Conservation (phyloP, 441 rosid species). For the Lepidium campestre region DNA sequence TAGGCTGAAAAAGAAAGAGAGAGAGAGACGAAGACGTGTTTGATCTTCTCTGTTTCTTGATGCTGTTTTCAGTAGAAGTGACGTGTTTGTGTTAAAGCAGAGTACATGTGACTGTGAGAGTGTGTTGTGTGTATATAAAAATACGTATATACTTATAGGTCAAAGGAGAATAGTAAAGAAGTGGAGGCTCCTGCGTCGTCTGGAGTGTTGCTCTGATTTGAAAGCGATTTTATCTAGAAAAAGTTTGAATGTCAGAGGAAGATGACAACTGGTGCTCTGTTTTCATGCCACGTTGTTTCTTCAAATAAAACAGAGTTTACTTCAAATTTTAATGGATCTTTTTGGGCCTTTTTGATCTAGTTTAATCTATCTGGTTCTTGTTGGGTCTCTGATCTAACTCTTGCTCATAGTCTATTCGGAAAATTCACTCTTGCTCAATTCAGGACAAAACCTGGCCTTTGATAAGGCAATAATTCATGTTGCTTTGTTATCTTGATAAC, state of each 20-base stretch:
- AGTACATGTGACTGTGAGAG: slow-evolving; percentile 12
- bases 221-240: slow-evolving; percentile 11
- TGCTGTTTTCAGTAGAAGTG: slow-evolving; percentile 5
- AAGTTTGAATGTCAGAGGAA: neutral
- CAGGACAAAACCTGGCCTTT: too few relatives aligned
- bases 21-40: slow-evolving; percentile 16
- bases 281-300: slow-evolving; percentile 14
- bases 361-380: neutral
- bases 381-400: neutral
- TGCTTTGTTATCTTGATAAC: too few relatives aligned
- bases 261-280: slow-evolving; percentile 20
- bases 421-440: too few relatives aligned
- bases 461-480: too few relatives aligned
- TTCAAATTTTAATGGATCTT: too few relatives aligned
- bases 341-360: too few relatives aligned
- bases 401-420: too few relatives aligned
- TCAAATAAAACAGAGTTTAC: neutral
- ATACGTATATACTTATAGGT: neutral
- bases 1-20: neutral
- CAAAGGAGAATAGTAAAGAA: neutral
- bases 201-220: slow-evolving; percentile 11
- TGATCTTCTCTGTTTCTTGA: slow-evolving; percentile 19
- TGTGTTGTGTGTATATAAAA: neutral
- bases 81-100: slow-evolving; percentile 17
- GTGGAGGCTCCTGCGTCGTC: neutral